phyloP scores from a whole-genome alignment of 1,139 yeast species.

The Hansenula anomala region DNA sequence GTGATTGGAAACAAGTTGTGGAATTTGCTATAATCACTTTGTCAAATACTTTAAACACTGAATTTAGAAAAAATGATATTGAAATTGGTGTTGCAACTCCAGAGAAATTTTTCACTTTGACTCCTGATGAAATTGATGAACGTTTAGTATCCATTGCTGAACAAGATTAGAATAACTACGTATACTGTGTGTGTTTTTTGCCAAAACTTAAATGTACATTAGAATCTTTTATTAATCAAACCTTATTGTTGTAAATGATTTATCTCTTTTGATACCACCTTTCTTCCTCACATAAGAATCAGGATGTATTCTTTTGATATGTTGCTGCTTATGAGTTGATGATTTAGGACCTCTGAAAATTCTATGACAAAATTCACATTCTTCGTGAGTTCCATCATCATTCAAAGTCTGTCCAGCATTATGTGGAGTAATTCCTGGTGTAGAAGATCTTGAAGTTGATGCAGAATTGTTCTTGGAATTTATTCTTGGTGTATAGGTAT shows the following conservation, averaged over 20 bases:
- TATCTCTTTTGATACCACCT: conserved; percentile 25
- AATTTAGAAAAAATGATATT: conserved; percentile 86
- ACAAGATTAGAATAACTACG: conserved; percentile 77
- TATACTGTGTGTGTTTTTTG: too few relatives aligned
- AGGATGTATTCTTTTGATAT: conserved; percentile 38
- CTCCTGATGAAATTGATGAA: conserved; percentile 88
- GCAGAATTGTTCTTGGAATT: too few relatives aligned
- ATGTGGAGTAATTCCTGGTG: conserved; percentile 1
- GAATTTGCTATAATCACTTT: conserved; percentile 86
- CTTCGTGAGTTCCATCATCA: conserved; percentile 15
- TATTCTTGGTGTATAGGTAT: too few relatives aligned
- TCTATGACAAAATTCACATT: conserved; percentile 32
- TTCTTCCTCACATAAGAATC: conserved; percentile 38
- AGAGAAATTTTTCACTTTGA: conserved; percentile 63
- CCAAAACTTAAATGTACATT: background rate
- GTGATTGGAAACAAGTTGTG: conserved; percentile 85
- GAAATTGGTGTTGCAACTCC: conserved; percentile 88
- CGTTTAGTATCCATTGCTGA: conserved; percentile 92
- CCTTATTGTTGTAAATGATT: too few relatives aligned
- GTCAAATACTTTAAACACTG: conserved; percentile 85
- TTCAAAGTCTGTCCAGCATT: conserved; percentile 4
- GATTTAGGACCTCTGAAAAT: conserved; percentile 41
- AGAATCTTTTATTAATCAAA: too few relatives aligned
- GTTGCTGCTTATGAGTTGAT: conserved; percentile 42
- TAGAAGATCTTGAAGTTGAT: background rate